Conservation (phyloP, 1,284 basidiomycete genomes). For the Melampsora larici-populina region DNA sequence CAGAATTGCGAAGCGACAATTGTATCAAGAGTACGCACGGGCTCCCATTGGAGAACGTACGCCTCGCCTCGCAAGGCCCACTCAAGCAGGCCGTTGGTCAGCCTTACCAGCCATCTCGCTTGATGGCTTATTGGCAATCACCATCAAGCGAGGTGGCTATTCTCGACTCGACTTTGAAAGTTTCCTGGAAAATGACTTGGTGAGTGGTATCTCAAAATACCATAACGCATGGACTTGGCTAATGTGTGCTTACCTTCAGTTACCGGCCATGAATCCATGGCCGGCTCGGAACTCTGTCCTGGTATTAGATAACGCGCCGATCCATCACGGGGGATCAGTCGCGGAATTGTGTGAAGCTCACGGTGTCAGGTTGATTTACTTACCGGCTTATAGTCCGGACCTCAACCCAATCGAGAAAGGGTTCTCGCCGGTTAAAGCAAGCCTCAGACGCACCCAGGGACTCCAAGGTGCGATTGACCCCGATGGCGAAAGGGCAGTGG, state of each 20-base stretch:
- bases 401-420: slow-evolving; percentile 29
- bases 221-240: too few species aligned
- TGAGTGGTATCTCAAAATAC: too few species aligned
- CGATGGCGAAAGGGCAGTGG: neutral
- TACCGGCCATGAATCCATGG: slow-evolving; percentile 20
- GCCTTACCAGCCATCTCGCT: slow-evolving; percentile 2
- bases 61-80: too few species aligned
- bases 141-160: too few species aligned
- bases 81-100: too few species aligned
- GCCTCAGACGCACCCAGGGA: neutral
- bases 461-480: neutral
- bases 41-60: too few species aligned
- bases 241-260: too few species aligned
- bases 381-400: slow-evolving; percentile 8
- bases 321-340: neutral
- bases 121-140: neutral
- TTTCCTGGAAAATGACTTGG: too few species aligned
- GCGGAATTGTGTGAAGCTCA: neutral
- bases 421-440: slow-evolving; percentile 2
- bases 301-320: neutral
- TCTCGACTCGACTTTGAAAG: too few species aligned
- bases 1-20: too few species aligned
- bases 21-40: too few species aligned
- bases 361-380: too few species aligned
- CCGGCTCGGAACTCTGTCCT: slow-evolving; percentile 5